Evolutionary conservation across 441 rosid species (phyloP), one percentile per base, ranked within the genome.

Genomic region (Populus hybrid): DNA sequence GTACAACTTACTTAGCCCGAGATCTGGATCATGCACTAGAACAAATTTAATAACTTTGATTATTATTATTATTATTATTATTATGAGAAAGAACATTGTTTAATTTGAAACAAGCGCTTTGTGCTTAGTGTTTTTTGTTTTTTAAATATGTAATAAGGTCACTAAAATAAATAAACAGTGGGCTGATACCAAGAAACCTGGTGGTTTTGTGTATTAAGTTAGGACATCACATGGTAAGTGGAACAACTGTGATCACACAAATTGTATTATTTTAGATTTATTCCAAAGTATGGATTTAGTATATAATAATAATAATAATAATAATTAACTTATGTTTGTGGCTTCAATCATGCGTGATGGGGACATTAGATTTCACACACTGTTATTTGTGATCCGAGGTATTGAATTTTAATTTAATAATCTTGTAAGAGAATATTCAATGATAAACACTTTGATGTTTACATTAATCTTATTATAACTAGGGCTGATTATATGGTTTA

Each of bases 1-100:
- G 0, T 0, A 38, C 24, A 24, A 24, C 24, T n/a, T n/a, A n/a
- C n/a, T n/a, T n/a, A n/a, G n/a, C 0, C 0, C 0, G 42, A 2
- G 11, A 38, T 38, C 2, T 9, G 0, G 11, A 9, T 38, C 0
- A 38, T 38, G 0, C 2, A 38, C 0, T 0, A 38, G 0, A 38
- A 9, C 0, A 38, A 9, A 9, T 38, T 38, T 38, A 38, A 38
- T 9, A 38, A 0, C 42, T 38, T 38, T 38, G 0, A n/a, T n/a
- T n/a, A n/a, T n/a, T n/a, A 38, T 38, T 8, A 38, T 38, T 38
- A 40, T 40, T 42, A 10, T 42, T 42, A 40, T 40, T 10, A 40
- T 10, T 11, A 42, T 3, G 14, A 42, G 50, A 42, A 11, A 42
- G 50, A 42, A 42, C 5, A 11, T 42, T 42, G 50, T 42, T 42